Conservation (phyloP, 495 filamentous ascomycete species). For the Amorphotheca resinae region DNA sequence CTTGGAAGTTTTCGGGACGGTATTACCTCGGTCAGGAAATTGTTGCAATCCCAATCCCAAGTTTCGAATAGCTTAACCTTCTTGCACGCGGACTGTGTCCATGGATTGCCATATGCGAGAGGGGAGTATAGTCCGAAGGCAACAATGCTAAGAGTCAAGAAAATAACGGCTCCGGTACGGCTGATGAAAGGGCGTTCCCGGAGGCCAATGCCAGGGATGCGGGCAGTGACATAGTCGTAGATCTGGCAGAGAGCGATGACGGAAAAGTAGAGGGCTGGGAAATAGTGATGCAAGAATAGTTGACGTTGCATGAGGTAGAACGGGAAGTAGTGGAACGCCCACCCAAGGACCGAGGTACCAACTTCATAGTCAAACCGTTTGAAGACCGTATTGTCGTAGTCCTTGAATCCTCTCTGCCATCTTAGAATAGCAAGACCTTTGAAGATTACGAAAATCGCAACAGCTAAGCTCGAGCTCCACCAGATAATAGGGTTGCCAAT, state of each 20-base stretch:
- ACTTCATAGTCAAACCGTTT: constrained; percentile 97
- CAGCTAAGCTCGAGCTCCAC: constrained; percentile 78
- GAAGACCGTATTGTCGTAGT: constrained; percentile 71
- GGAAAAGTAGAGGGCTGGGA: constrained; percentile 91
- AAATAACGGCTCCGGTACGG: constrained; percentile 50
- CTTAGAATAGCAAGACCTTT: constrained; percentile 80
- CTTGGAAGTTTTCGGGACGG: constrained; percentile 5
- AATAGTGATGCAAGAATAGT: constrained; percentile 90
- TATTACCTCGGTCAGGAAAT: constrained; percentile 68
- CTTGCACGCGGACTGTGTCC: constrained; percentile 79
- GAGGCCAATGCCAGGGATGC: constrained; percentile 54
- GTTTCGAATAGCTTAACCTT: constrained; percentile 73
- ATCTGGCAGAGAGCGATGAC: constrained; percentile 79
- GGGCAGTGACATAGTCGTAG: constrained; percentile 68
- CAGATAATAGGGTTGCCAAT: constrained; percentile 93
- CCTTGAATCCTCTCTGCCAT: constrained; percentile 84
- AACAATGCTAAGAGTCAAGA: constrained; percentile 58
- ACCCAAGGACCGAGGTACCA: constrained; percentile 77
- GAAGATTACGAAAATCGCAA: constrained; percentile 66
- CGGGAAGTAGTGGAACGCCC: constrained; percentile 95
- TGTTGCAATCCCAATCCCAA: constrained; percentile 98
- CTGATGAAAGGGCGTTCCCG: constrained; percentile 62
- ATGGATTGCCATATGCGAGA: constrained; percentile 82
- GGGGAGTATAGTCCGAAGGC: constrained; percentile 81
- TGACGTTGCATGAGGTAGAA: constrained; percentile 93